Evolutionary conservation across 805 yeast species (phyloP), one percentile per base, ranked within the genome.

Genomic region (Kodamaea sagamina): DNA sequence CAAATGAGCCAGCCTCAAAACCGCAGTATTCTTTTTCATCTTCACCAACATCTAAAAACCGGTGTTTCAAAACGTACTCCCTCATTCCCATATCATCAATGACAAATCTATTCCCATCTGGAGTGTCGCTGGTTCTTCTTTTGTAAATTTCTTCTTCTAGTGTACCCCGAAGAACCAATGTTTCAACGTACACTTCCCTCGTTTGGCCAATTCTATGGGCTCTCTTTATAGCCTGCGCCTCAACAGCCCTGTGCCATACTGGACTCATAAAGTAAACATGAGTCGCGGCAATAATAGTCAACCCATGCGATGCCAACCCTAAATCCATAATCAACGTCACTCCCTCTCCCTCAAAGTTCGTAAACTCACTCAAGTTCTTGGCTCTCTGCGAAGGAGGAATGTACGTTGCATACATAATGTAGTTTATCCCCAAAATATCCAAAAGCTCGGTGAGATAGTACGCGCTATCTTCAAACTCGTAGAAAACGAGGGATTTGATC

Each of bases 121-220:
- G 42, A 7, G 43, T 41, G 22, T 40, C 45, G 1, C 42, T 15
- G 15, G 55, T 41, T 37, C 79, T 51, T 42, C 61, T 58, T 32
- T 63, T 72, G 58, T 80, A 82, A 71, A 84, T 81, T 50, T 81
- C 84, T 57, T 83, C 85, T 50, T 84, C 89, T 36, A 84, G 66
- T 0, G 89, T 84, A 4, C 77, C 81, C 40, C 72, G 65, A 51
- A 84, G 57, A 2, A 84, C 76, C 44, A 84, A 61, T 0, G 89
- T 84, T 53, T 84, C 89, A n/a, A 84, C 89, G 55, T 59, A 63
- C 0, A 84, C 89, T 15, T 78, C 78, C n/a, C 70, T 63, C 0
- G 69, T 65, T 50, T 84, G 89, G 0, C 90, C 89, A 57, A 84
- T 84, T 60, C 89, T 73, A 61, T 84, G 90, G 0, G 89, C 84